Base-by-base conservation (phyloP, 352 stramenopile genomes). In the Phytophthora fragariaefolia region DNA sequence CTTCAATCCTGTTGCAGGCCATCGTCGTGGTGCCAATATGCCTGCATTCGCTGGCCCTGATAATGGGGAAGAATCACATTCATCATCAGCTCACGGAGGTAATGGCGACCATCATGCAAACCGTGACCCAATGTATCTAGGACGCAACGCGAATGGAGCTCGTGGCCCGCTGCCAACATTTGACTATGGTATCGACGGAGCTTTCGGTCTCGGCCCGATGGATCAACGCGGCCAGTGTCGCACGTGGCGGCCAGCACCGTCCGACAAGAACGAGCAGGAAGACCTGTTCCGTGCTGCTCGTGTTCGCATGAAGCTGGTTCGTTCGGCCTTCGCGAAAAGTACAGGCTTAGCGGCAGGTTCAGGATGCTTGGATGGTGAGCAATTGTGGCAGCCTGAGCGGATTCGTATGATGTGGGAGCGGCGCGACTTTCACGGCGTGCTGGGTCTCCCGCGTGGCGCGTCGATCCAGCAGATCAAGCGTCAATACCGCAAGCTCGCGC, bases 331-430 rank as follows among this genome's bases (percentile, higher is more conserved):
- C 34, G 36, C 63, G 22, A 82, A 80, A 30, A 64, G 24, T 4
- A 50, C 66, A 71, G 56, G 74, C 48, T 2, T 55, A 60, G 56
- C 78, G 62, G 47, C 63, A 61, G 22, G 62, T 50, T 18, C 74
- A 64, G 62, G 74, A 61, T 73, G 66, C 24, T 72, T 92, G 7
- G 82, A 92, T 45, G 80, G 82, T 42, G 79, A 90, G 43, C 67
- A 88, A 34, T 77, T 94, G 36, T 94, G 85, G 85, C 82, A 94
- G 30, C 83, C 85, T 8, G 82, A 90, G 43, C 82, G 83, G 7
- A 94, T 94, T 50, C 80, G 76, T 6, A 76, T 87, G 54, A 93
- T 93, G 85, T 93, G 83, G 85, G 82, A 91, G 18, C 83, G 87
- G 1, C 83, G 80, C 40, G 87, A 95, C 50, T 82, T 91, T 32